These are phyloP conservation scores for Podospora sp. DNA, from an alignment of 495 filamentous ascomycete genomes.

Conservation along the genomic window DNA sequence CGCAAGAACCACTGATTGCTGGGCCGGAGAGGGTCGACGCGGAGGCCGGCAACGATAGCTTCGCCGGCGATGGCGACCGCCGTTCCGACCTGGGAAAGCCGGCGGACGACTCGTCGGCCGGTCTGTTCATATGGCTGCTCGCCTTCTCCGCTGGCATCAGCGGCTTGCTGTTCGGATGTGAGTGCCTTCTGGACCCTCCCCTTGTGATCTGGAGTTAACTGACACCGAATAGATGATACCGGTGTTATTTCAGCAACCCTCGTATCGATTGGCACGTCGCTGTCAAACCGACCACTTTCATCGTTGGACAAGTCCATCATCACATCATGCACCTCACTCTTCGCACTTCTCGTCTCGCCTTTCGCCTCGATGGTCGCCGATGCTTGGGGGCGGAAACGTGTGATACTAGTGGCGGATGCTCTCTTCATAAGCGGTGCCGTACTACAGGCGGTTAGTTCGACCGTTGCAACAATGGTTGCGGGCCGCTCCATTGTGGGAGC, in stretches of 20 bases:
- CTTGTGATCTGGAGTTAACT: neutral
- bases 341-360: slow-evolving; percentile 77
- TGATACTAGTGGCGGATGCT: slow-evolving; percentile 77
- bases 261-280: slow-evolving; percentile 73
- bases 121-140: slow-evolving; percentile 67
- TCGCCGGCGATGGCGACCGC: slow-evolving; percentile 12
- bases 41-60: slow-evolving; percentile 10
- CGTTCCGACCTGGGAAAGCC: slow-evolving; percentile 14
- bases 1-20: slow-evolving; percentile 34
- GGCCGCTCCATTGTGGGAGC: slow-evolving; percentile 79
- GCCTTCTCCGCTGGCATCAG: slow-evolving; percentile 82
- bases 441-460: slow-evolving; percentile 64
- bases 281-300: slow-evolving; percentile 67
- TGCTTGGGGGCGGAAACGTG: slow-evolving; percentile 67
- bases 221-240: slow-evolving; percentile 63
- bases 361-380: slow-evolving; percentile 77
- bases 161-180: slow-evolving; percentile 86
- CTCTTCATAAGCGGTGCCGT: slow-evolving; percentile 78
- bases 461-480: slow-evolving; percentile 71
- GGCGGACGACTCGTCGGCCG: slow-evolving; percentile 27
- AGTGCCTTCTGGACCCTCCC: no score
- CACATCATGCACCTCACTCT: slow-evolving; percentile 78
- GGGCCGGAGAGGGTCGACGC: neutral
- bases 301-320: slow-evolving; percentile 83
- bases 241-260: slow-evolving; percentile 89